Evolutionary conservation across 192 early-diverging fungal genomes (phyloP), one percentile per base, ranked within the genome.

Genomic region (Thoreauomyces humboldtii): DNA sequence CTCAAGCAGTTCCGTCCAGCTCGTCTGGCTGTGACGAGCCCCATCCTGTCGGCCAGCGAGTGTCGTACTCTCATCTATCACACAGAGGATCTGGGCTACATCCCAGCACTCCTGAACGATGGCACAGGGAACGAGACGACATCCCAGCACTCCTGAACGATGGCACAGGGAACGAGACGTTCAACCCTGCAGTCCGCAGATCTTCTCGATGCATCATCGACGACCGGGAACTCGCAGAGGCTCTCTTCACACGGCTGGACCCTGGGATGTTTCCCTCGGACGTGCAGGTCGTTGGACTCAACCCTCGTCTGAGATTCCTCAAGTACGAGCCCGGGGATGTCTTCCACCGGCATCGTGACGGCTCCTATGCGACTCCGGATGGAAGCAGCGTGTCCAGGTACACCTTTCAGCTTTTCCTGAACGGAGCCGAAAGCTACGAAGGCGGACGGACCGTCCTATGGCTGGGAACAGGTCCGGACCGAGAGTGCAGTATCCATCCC

Each of bases 401-500:
- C 12, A 70, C 69, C 4, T 28, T 70, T 9, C 69, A 70, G 36
- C 3, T 70, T 7, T 70, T 43, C 22, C 36, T 70, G 21, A 70
- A 52, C 24, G n/a, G n/a, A n/a, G n/a, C 36, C 41, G 63, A 56
- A 29, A 53, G 36, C 6, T 70, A 35, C 37, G 32, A 38, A 2
- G 69, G 69, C n/a, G 69, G 69, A 2, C 33, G 25, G 37, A 70
- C 69, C 11, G 45, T 66, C 2, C 21, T 70, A 24, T 70, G 69
- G 69, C 12, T 67, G 3, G 1, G 29, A 7, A 36, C 3, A 12
- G 42, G 17, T 64, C 33, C 19, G 2, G 47, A 25, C 2, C 35
- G 44, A 2, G 25, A 34, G 31, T n/a, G n/a, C n/a, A n/a, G n/a
- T n/a, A n/a, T n/a, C n/a, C n/a, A n/a, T n/a, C 19, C 27, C 14